Evolutionary conservation across 116 monocot genomes (phyloP).

Genomic region (Dioscorea cayenensis): DNA sequence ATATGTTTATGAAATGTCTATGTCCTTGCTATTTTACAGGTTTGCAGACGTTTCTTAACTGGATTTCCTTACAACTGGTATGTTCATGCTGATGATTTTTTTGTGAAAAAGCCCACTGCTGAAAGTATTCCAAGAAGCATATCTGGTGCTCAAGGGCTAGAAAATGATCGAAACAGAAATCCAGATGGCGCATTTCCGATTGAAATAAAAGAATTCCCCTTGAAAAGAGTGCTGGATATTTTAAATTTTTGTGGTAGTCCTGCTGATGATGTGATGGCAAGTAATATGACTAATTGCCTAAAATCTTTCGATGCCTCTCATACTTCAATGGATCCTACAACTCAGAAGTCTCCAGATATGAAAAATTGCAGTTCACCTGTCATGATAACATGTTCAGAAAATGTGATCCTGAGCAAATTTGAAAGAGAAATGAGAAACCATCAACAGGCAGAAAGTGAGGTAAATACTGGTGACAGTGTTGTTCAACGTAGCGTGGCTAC

Average conservation of each 20-base stretch:
- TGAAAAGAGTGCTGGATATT: background rate
- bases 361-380: background rate
- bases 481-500: background rate
- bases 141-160: background rate
- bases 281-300: background rate
- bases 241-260: background rate
- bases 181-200: background rate
- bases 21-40: slow-evolving; percentile 7
- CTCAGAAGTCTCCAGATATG: background rate
- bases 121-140: slow-evolving; percentile 2
- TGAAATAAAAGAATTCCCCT: background rate
- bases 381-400: background rate
- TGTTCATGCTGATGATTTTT: slow-evolving; percentile 15
- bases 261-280: background rate
- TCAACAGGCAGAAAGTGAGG: background rate
- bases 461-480: background rate
- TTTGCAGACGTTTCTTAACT: slow-evolving; percentile 15
- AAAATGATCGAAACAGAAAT: background rate
- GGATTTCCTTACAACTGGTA: slow-evolving; percentile 48
- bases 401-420: background rate
- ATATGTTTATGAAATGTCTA: background rate
- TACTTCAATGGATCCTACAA: background rate
- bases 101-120: slow-evolving; percentile 2
- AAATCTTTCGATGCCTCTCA: background rate
- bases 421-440: background rate